A percentile compares a stretch with the other conserved stretches of the same genome.
Conservation (phyloP, 495 filamentous ascomycete species). For the Echria macrotheca region DNA sequence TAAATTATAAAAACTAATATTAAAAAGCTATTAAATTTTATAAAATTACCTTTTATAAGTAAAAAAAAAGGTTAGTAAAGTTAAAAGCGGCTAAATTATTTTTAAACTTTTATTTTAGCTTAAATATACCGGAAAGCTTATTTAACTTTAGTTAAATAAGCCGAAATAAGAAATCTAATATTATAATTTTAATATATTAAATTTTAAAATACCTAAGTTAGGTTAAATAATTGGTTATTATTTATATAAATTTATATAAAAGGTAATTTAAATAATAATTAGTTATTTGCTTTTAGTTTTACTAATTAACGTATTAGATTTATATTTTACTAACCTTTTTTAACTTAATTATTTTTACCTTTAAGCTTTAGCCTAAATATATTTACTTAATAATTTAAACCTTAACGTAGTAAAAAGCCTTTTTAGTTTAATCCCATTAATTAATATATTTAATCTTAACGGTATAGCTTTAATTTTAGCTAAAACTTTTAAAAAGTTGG, state of each 20-base stretch:
- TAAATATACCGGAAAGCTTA: neutral
- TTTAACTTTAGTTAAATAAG: slow-evolving; percentile 3
- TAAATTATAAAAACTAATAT: neutral
- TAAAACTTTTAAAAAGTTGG: neutral
- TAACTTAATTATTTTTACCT: neutral
- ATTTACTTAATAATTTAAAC: slow-evolving; percentile 1
- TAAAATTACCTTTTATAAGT: slow-evolving; percentile 4
- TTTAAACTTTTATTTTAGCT: neutral
- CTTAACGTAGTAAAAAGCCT: neutral
- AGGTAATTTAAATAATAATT: slow-evolving; percentile 4
- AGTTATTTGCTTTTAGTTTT: slow-evolving; percentile 2
- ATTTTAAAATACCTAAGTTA: slow-evolving; percentile 3
- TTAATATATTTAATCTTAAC: neutral
- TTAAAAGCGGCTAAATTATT: neutral
- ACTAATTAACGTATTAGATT: neutral
- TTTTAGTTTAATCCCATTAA: neutral
- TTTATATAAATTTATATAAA: neutral
- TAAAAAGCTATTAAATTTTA: neutral
- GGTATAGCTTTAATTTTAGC: neutral
- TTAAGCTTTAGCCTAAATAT: neutral
- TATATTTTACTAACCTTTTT: slow-evolving; percentile 3
- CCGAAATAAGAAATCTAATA: neutral
- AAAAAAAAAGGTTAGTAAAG: slow-evolving; percentile 5
- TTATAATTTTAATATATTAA: neutral
- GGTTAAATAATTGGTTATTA: neutral